A percentile compares a stretch with the other conserved stretches of the same genome.
phyloP scores from a whole-genome alignment of 2,329 filamentous ascomycete genomes.

The Leptographium lundbergii region DNA sequence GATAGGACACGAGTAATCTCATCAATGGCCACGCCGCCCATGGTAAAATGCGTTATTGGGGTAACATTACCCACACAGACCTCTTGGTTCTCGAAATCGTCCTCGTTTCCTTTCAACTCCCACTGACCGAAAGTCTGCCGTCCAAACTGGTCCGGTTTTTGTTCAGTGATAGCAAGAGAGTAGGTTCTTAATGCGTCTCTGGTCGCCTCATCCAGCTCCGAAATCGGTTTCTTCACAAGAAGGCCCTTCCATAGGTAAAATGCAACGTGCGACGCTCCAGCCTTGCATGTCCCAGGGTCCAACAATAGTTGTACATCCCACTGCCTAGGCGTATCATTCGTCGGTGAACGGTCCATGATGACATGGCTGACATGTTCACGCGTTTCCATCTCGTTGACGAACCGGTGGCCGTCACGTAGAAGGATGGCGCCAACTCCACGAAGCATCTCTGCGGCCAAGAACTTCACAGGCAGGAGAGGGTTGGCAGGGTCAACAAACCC shows the following conservation, averaged over 20 bases:
- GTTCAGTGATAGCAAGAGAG: slow-evolving; percentile 87
- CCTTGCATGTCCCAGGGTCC: slow-evolving; percentile 96
- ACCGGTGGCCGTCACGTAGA: slow-evolving; percentile 80
- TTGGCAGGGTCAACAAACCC: slow-evolving; percentile 97
- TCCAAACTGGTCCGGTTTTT: slow-evolving; percentile 89
- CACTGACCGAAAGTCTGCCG: slow-evolving; percentile 98
- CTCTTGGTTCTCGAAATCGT: slow-evolving; percentile 64
- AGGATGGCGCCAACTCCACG: slow-evolving; percentile 96
- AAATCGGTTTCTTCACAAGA: slow-evolving; percentile 97
- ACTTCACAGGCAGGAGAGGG: slow-evolving; percentile 93
- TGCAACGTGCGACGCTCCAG: slow-evolving; percentile 95
- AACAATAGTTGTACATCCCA: slow-evolving; percentile 94
- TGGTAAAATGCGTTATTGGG: slow-evolving; percentile 98
- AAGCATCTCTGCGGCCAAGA: slow-evolving; percentile 93
- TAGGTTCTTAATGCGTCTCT: slow-evolving; percentile 85
- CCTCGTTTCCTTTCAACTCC: slow-evolving; percentile 47
- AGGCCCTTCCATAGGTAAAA: slow-evolving; percentile 96
- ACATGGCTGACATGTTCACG: slow-evolving; percentile 98
- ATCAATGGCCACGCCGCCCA: slow-evolving; percentile 99
- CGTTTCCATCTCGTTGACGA: slow-evolving; percentile 96
- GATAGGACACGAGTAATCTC: slow-evolving; percentile 92
- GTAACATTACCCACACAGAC: slow-evolving; percentile 73
- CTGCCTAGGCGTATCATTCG: neutral
- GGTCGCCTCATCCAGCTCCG: slow-evolving; percentile 77
- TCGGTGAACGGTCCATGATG: slow-evolving; percentile 39